phyloP scores from a whole-genome alignment of 371 early-diverging fungal species.

The Parasitella parasitica region DNA sequence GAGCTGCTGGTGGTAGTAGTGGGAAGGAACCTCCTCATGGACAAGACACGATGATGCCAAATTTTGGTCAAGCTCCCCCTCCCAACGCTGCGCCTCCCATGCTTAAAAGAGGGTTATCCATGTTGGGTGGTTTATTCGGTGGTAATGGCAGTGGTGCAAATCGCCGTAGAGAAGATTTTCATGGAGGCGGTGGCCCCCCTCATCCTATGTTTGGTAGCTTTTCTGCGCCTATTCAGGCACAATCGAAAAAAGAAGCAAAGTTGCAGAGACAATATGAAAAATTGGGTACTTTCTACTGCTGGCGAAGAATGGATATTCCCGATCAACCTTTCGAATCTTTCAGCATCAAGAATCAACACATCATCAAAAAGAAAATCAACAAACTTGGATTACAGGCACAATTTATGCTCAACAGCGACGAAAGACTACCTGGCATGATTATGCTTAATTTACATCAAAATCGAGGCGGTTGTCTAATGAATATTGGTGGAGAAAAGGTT shows the following conservation, averaged over 20 bases:
- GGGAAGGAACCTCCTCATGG: neutral
- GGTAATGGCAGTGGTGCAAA: neutral
- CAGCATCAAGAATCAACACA: conserved; percentile 18
- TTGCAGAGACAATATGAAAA: conserved; percentile 15
- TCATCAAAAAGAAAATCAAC: conserved; percentile 7
- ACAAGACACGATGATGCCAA: neutral
- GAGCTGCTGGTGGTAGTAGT: neutral
- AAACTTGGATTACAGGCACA: neutral
- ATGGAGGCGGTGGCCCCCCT: neutral
- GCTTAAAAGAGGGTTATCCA: conserved; percentile 8
- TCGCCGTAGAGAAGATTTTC: neutral
- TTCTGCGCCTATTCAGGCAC: neutral
- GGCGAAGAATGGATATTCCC: conserved; percentile 2
- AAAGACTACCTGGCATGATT: conserved; percentile 12
- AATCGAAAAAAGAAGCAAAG: conserved; percentile 13
- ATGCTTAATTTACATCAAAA: conserved; percentile 12
- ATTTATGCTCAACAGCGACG: conserved; percentile 18
- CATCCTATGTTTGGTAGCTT: neutral
- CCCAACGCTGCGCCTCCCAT: neutral
- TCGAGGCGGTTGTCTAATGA: conserved; percentile 1
- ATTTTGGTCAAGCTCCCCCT: neutral
- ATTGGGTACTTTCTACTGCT: conserved; percentile 13
- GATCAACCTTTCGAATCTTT: conserved; percentile 14
- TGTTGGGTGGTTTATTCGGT: conserved; percentile 15
- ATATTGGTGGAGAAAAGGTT: neutral